These are phyloP conservation scores for Cocos nucifera DNA, from an alignment of 176 grass and related monocot species.

Conservation along the genomic window DNA sequence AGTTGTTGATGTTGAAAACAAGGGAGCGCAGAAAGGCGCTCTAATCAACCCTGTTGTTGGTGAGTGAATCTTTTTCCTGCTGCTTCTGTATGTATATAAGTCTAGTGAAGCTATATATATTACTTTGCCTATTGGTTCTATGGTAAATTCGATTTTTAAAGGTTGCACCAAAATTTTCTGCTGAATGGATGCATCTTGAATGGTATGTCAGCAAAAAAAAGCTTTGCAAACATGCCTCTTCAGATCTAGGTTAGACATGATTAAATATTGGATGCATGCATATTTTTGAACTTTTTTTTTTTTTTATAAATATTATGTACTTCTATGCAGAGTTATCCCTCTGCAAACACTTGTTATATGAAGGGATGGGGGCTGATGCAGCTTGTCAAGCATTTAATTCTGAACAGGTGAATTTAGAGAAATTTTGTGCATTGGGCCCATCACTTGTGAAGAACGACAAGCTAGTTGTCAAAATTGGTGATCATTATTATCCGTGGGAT, in stretches of 20 bases:
- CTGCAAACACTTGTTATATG: slow-evolving; percentile 75
- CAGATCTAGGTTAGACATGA: neutral
- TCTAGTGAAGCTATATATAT: no score
- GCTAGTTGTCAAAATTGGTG: slow-evolving; percentile 70
- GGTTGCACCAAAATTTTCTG: neutral
- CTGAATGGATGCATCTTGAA: neutral
- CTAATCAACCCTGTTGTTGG: slow-evolving; percentile 48
- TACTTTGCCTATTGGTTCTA: no score
- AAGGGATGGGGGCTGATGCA: slow-evolving; percentile 82
- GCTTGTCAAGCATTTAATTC: slow-evolving; percentile 66
- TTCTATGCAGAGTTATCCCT: slow-evolving; percentile 74
- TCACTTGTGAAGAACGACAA: slow-evolving; percentile 59
- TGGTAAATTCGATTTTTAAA: no score
- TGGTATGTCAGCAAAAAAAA: neutral
- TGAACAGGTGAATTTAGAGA: slow-evolving; percentile 68
- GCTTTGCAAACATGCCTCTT: neutral
- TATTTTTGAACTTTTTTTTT: no score
- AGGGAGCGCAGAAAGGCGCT: slow-evolving; percentile 31
- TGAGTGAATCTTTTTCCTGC: slow-evolving; percentile 25
- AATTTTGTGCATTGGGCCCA: slow-evolving; percentile 56
- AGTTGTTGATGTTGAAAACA: slow-evolving; percentile 14
- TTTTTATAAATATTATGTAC: slow-evolving; percentile 2
- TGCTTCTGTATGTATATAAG: no score
- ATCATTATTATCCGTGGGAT: slow-evolving; percentile 73
- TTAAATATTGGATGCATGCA: no score